A percentile compares a stretch with the other conserved stretches of the same genome.
These are phyloP conservation scores for Detonula confervacea DNA, from an alignment of 352 stramenopile genomes.

Conservation along the genomic window DNA sequence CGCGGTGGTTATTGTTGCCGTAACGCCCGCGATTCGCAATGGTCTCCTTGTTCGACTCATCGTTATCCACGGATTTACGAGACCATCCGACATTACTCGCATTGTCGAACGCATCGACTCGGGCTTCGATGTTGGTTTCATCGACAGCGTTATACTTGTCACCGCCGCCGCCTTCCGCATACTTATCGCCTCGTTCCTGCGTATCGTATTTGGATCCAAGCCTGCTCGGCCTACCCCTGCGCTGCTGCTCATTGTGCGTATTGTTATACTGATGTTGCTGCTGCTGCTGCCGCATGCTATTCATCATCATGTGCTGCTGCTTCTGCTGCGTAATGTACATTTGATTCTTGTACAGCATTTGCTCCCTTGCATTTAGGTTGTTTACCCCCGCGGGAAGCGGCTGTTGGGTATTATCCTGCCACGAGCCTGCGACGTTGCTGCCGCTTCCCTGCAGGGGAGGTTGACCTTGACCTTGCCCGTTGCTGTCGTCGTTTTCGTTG, in stretches of 20 bases:
- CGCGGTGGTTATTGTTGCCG: too few relatives aligned
- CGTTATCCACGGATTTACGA: too few relatives aligned
- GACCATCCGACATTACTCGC: too few relatives aligned
- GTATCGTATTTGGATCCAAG: slow-evolving; percentile 1
- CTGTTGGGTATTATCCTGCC: not conserved
- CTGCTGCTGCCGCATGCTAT: not conserved
- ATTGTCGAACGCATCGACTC: slow-evolving; percentile 12
- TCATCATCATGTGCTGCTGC: slow-evolving; percentile 2
- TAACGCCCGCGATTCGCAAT: too few relatives aligned
- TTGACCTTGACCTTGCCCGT: too few relatives aligned
- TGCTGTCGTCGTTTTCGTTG: not conserved
- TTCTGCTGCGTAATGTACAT: slow-evolving; percentile 15
- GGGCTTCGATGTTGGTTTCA: not conserved
- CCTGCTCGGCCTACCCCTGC: not conserved
- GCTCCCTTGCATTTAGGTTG: slow-evolving; percentile 23
- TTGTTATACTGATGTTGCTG: not conserved
- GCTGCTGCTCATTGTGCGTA: too few relatives aligned
- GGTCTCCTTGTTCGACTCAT: too few relatives aligned
- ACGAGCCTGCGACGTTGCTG: not conserved
- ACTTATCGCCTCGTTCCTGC: not conserved
- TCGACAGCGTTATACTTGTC: not conserved
- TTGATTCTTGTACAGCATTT: slow-evolving; percentile 46
- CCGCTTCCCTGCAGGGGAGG: not conserved
- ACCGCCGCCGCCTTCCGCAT: not conserved
- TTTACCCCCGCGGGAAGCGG: slow-evolving; percentile 10